Evolutionary conservation across 2,329 filamentous ascomycete genomes (phyloP), one percentile per base, ranked within the genome.

Genomic region (Massarina eburnea): DNA sequence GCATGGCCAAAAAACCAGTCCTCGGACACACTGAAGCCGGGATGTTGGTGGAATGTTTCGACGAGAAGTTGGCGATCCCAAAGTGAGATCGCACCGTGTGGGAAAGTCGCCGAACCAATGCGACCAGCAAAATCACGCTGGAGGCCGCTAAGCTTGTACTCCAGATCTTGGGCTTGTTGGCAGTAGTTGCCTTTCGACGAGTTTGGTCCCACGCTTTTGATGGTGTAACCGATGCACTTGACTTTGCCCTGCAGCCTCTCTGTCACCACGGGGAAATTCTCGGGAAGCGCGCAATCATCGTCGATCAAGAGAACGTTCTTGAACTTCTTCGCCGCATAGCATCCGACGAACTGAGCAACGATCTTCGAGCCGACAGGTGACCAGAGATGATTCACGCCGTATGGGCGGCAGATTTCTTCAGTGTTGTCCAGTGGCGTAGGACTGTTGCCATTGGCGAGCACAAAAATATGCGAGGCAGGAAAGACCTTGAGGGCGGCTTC

Each of bases 1-100:
- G 73, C 72, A 55, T 78, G 73, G 1, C 76, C 76, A 30, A 79
- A 76, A 60, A 76, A 79, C 76, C 76, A 79, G 54, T 79, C 76
- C 40, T 79, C 76, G 1, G 72, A 76, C 8, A 79, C 72, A 1
- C 67, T 73, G 54, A 76, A 79, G 0, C 76, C 76, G 0, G 76
- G 76, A 48, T 79, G 76, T 24, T 75, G 66, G 43, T 74, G 62
- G 54, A 79, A 77, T 1, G 71, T 73, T 24, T 71, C 58, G 39
- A 74, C 68, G 8, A 78, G 61, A 30, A 77, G 73, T n/a, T 73
- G 58, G 1, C 72, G 66, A 43, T 78, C 55, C 71, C 76, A 79
- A 2, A 79, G 64, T 8, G 72, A 73, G 32, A 79, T 79, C 10
- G 76, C 76, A 8, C 76, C 76, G 44, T 79, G 76, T 0, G 76